Conservation (phyloP, 306 rosid genomes). For the Trichosanthes truncata region DNA sequence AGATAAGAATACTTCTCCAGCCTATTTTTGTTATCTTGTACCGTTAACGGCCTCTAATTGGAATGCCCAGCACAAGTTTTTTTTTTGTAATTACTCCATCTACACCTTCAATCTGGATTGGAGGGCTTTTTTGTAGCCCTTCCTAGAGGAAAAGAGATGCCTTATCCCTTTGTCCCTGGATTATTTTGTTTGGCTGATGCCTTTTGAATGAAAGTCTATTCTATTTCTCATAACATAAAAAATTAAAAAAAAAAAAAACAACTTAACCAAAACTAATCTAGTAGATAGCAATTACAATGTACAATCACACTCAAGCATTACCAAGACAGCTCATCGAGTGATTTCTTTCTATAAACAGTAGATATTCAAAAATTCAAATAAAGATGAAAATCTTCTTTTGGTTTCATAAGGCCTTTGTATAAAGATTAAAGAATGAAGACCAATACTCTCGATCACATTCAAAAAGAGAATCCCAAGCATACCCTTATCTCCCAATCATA, state of each 20-base stretch:
- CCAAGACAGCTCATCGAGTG: too few species aligned
- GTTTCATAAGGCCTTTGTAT: too few species aligned
- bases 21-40: neutral
- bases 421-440: neutral
- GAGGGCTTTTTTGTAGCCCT: too few species aligned
- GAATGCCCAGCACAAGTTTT: neutral
- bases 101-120: neutral
- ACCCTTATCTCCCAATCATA: neutral
- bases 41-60: neutral
- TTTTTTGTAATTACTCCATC: neutral
- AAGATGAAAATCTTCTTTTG: too few species aligned
- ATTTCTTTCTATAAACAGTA: too few species aligned
- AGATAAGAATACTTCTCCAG: neutral
- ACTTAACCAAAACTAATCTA: too few species aligned
- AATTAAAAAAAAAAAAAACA: too few species aligned
- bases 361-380: too few species aligned
- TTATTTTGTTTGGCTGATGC: neutral
- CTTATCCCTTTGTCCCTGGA: neutral
- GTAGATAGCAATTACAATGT: too few species aligned
- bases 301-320: too few species aligned
- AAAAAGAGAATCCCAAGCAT: neutral
- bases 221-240: too few species aligned
- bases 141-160: neutral
- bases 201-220: neutral
- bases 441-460: neutral